Evolutionary conservation across 129 eudicot genomes (phyloP).

Genomic region (Flaveria sonorensis): DNA sequence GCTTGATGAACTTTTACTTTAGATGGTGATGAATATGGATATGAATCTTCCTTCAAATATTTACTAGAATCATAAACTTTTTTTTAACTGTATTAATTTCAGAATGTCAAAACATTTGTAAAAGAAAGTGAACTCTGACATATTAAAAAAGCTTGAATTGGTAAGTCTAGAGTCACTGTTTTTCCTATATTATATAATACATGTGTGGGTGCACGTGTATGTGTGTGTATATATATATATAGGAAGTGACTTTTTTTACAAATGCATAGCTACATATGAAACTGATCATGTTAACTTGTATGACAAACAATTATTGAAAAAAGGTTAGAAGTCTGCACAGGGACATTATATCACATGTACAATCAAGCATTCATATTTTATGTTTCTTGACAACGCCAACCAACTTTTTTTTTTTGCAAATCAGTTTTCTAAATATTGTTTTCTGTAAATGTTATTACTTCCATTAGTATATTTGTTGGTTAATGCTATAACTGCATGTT

Average conservation of each 20-base stretch:
- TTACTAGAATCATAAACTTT: background rate
- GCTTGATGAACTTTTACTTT: background rate
- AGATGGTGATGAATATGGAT: constrained; percentile 2
- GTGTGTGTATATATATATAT: background rate
- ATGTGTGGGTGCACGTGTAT: background rate
- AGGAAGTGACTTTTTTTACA: background rate
- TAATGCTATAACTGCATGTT: background rate
- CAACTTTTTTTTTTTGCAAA: background rate
- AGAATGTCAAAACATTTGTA: constrained; percentile 75
- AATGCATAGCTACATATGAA: background rate
- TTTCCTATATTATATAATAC: too few species aligned
- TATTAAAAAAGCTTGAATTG: constrained; percentile 58
- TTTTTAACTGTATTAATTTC: constrained; percentile 18
- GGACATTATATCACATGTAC: constrained; percentile 58
- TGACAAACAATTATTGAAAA: constrained; percentile 63
- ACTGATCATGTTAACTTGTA: constrained; percentile 26
- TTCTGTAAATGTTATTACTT: background rate
- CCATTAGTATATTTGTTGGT: background rate
- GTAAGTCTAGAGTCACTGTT: constrained; percentile 40
- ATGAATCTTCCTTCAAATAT: background rate
- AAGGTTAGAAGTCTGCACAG: constrained; percentile 64
- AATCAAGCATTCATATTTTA: background rate
- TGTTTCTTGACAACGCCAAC: background rate
- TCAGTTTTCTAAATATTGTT: background rate
- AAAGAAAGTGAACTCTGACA: constrained; percentile 51